phyloP scores from a whole-genome alignment of 2,329 filamentous ascomycete species.

The Aspergillus candidus region DNA sequence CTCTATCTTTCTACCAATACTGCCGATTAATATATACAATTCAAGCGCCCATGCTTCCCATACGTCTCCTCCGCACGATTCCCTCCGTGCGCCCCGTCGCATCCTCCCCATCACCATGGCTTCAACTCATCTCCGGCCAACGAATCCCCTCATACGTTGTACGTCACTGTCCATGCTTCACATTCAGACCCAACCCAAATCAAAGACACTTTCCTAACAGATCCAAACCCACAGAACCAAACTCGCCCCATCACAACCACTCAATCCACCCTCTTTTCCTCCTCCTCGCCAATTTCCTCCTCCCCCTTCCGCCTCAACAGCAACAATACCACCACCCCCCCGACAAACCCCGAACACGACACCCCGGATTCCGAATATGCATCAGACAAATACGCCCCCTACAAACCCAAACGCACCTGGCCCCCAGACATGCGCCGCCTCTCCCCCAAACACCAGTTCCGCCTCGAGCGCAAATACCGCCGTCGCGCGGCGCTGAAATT shows the following conservation, averaged over 20 bases:
- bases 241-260: too few relatives aligned
- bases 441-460: slow-evolving; percentile 60
- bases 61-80: background rate
- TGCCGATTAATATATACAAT: background rate
- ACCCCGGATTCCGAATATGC: slow-evolving; percentile 15
- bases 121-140: too few relatives aligned
- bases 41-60: background rate
- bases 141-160: too few relatives aligned
- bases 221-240: background rate
- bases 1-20: too few relatives aligned
- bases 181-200: too few relatives aligned
- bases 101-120: too few relatives aligned
- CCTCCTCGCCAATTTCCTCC: background rate
- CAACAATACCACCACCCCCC: background rate
- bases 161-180: too few relatives aligned
- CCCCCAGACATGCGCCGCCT: slow-evolving; percentile 59
- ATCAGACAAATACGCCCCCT: slow-evolving; percentile 44
- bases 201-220: background rate
- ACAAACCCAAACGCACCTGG: slow-evolving; percentile 57
- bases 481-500: slow-evolving; percentile 57
- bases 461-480: slow-evolving; percentile 61
- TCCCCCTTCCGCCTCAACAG: background rate
- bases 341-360: background rate
- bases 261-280: background rate
- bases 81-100: too few relatives aligned